Percentiles rank a stretch among this genome's conserved stretches.
These are phyloP conservation scores for Phyllosticta citrichinensis DNA, from an alignment of 2,329 filamentous ascomycete genomes.

Conservation along the genomic window DNA sequence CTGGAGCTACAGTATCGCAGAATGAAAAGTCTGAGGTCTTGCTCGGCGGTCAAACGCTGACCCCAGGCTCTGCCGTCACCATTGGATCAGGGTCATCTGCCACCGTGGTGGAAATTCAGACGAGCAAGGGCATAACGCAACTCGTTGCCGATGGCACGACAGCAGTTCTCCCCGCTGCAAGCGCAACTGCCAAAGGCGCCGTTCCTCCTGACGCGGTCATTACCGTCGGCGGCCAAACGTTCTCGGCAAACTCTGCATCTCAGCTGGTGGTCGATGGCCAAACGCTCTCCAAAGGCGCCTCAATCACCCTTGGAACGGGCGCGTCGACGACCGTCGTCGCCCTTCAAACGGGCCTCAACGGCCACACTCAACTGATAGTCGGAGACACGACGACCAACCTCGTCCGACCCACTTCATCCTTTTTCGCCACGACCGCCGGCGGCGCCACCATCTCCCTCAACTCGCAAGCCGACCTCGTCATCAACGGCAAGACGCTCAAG, in stretches of 20 bases:
- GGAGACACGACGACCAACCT: neutral
- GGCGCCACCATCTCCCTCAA: neutral
- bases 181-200: neutral
- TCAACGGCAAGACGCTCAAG: neutral
- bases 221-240: neutral
- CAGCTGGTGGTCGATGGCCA: neutral
- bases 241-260: neutral
- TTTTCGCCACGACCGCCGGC: neutral
- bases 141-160: slow-evolving; percentile 1
- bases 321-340: slow-evolving; percentile 16
- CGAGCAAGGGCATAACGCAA: neutral
- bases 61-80: neutral
- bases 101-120: neutral
- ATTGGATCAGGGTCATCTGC: neutral
- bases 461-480: neutral
- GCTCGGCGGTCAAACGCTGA: neutral
- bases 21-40: neutral
- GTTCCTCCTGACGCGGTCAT: neutral
- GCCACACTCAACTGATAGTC: neutral
- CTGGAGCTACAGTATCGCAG: neutral
- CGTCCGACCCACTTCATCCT: neutral
- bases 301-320: slow-evolving; percentile 18
- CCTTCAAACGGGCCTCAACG: neutral
- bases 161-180: neutral
- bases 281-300: slow-evolving; percentile 19